Percentiles rank a stretch among this genome's conserved stretches.
phyloP scores from a whole-genome alignment of 2,329 filamentous ascomycete genomes.

The Calcarisporium arbuscula region DNA sequence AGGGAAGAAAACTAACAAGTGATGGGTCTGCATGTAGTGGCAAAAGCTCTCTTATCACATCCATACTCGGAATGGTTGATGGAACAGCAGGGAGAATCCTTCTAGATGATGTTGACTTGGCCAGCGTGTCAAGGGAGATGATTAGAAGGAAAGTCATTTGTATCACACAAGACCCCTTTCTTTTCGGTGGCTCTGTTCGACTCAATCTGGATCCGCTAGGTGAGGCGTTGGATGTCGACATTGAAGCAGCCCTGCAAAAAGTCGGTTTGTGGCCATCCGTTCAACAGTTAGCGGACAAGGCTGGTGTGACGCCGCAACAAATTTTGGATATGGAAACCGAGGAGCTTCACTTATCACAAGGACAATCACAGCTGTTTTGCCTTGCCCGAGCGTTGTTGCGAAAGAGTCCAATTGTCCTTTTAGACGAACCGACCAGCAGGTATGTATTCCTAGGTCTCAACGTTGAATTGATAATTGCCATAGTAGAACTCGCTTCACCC shows the following conservation, averaged over 20 bases:
- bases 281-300: too few species aligned
- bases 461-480: too few species aligned
- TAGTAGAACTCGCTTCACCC: too few species aligned
- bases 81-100: constrained; percentile 27
- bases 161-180: constrained; percentile 45
- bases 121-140: constrained; percentile 13
- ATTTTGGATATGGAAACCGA: constrained; percentile 30
- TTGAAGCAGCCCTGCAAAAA: constrained; percentile 35
- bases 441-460: too few species aligned
- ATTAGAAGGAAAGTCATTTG: constrained; percentile 29
- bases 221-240: constrained; percentile 29
- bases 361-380: constrained; percentile 40
- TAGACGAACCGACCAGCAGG: neutral
- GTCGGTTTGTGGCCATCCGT: constrained; percentile 40
- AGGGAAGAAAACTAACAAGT: constrained; percentile 3
- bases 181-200: constrained; percentile 41
- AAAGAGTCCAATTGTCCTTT: constrained; percentile 4
- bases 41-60: constrained; percentile 30
- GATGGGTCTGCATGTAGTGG: constrained; percentile 18
- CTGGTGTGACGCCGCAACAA: too few species aligned
- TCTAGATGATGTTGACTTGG: constrained; percentile 36
- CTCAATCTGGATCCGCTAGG: constrained; percentile 41
- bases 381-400: constrained; percentile 27
- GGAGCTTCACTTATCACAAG: constrained; percentile 28
- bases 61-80: constrained; percentile 41